Base-by-base conservation (phyloP, 805 yeast genomes). In the Candida piceae region DNA sequence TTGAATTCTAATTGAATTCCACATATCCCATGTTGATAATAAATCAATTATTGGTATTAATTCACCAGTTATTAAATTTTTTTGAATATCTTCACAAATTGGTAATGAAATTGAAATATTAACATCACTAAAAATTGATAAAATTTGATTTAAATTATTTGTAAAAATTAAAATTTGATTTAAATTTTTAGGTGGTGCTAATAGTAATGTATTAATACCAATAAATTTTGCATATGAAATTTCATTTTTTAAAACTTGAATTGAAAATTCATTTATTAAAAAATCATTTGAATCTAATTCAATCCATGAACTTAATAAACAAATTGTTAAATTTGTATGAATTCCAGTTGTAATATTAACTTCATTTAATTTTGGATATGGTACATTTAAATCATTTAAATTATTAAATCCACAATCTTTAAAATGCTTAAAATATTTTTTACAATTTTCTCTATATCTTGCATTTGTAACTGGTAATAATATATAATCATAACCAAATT, bases 21-120 rank as follows among this genome's bases (percentile, higher is more conserved):
- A 82, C 47, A 78, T 69, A 37, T 79, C 84, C 89, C 89, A 82
- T 2, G 83, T 77, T 3, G 80, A 75, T 22, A 80, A 55, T 7
- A 67, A 60, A 48, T 73, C 78, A 13, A 64, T 47, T 7, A 50
- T 48, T 16, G 57, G 51, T 7, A 50, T 40, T 1, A 44, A 18
- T 24, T 53, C 51, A 4, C 60, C 49, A 5, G 56, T 48, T n/a
- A 29, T 20, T 3, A 45, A 41, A 33, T 56, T 49, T 3, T 33
- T 32, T 25, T 36, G 47, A 3, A 50, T 46, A 32, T 73, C 78
- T 39, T 74, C 78, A 40, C 67, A 72, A 12, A 72, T 60, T 7
- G 76, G 72, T 48, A 68, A 36, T 22, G 82, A 70, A 2, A 69
- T 66, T 2, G 79, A 70, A 8, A 68, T 60, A 35, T 58, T 60